These are phyloP conservation scores for Zygosaccharomyces rouxii DNA, from an alignment of 805 yeast species.

Conservation along the genomic window DNA sequence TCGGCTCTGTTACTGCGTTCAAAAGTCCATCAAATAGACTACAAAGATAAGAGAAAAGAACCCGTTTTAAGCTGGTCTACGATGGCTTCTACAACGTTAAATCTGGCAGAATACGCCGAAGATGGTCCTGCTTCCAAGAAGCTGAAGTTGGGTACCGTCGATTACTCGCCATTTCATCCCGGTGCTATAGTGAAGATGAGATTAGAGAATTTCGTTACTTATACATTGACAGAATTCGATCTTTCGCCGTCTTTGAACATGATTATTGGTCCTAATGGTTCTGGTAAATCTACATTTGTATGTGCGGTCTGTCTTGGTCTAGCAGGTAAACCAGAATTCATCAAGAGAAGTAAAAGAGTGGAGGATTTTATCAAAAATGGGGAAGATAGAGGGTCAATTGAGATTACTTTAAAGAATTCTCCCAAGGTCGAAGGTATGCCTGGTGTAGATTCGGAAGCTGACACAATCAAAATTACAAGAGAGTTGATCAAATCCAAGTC, in stretches of 20 bases:
- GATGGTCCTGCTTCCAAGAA: constrained; percentile 12
- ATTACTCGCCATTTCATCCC: constrained; percentile 34
- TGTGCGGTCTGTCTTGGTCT: constrained; percentile 89
- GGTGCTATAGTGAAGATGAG: constrained; percentile 52
- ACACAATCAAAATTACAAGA: constrained; percentile 42
- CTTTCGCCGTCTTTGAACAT: constrained; percentile 82
- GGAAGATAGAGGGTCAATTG: constrained; percentile 34
- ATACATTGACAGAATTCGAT: constrained; percentile 61
- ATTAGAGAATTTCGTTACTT: constrained; percentile 66
- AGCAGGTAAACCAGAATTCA: constrained; percentile 68
- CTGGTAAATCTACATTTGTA: constrained; percentile 90
- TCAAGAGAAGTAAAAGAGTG: constrained; percentile 62
- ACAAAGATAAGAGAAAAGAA: background rate
- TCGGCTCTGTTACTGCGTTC: background rate
- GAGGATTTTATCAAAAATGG: constrained; percentile 74
- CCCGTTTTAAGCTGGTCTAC: background rate
- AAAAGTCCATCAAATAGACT: background rate
- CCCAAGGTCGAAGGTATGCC: constrained; percentile 23
- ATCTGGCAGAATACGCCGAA: constrained; percentile 1
- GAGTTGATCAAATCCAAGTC: constrained; percentile 39
- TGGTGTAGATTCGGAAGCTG: constrained; percentile 21
- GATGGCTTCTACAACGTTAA: background rate
- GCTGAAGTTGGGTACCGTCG: constrained; percentile 11
- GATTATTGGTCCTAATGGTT: constrained; percentile 95
- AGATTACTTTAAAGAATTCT: constrained; percentile 33